Evolutionary conservation across 495 filamentous ascomycete species (phyloP).

Genomic region (Sporormia fimetaria): DNA sequence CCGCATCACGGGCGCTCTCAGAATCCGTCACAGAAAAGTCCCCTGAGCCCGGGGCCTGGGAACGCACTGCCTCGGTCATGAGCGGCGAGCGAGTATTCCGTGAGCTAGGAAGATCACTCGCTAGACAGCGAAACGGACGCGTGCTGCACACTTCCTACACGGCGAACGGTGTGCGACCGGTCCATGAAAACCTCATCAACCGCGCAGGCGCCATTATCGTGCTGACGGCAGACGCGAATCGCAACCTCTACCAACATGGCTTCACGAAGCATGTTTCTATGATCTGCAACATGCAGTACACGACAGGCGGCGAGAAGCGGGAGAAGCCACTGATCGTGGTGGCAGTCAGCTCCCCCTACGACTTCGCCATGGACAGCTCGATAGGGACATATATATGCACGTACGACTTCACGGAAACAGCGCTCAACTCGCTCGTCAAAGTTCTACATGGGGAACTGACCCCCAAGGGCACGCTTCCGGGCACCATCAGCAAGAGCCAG

Average conservation of each 20-base stretch:
- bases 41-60: slow-evolving; percentile 46
- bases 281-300: slow-evolving; percentile 68
- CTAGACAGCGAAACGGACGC: slow-evolving; percentile 67
- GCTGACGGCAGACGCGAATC: slow-evolving; percentile 78
- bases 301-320: slow-evolving; percentile 42
- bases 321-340: slow-evolving; percentile 68
- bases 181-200: slow-evolving; percentile 82
- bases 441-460: slow-evolving; percentile 67
- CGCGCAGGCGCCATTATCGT: slow-evolving; percentile 75
- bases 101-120: slow-evolving; percentile 69
- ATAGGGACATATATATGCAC: slow-evolving; percentile 87
- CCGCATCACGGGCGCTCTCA: slow-evolving; percentile 46
- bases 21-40: slow-evolving; percentile 35
- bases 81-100: slow-evolving; percentile 81
- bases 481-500: slow-evolving; percentile 69
- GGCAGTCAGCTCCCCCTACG: slow-evolving; percentile 84
- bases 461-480: slow-evolving; percentile 62
- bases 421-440: slow-evolving; percentile 69
- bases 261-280: slow-evolving; percentile 91
- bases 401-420: slow-evolving; percentile 87
- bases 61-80: slow-evolving; percentile 56
- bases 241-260: slow-evolving; percentile 79
- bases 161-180: slow-evolving; percentile 73
- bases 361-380: slow-evolving; percentile 82
- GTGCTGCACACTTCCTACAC: slow-evolving; percentile 87